Evolutionary conservation across 2,329 filamentous ascomycete species (phyloP).

Genomic region (Alternaria novae-zelandiae): DNA sequence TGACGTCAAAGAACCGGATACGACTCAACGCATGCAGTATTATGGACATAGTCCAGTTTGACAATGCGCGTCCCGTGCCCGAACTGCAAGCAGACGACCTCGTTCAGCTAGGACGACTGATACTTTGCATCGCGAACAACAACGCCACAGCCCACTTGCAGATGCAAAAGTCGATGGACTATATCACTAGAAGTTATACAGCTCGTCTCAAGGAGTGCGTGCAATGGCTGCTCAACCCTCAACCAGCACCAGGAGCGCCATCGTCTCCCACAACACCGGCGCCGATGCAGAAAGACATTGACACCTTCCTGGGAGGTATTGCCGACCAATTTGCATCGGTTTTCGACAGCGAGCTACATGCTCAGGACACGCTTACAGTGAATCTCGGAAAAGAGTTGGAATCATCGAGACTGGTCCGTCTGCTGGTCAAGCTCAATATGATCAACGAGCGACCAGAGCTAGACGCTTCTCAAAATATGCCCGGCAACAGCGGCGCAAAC

Average conservation of each 20-base stretch:
- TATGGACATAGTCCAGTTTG: conserved; percentile 86
- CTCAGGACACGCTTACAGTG: conserved; percentile 74
- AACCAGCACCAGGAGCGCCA: conserved; percentile 31
- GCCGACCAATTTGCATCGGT: conserved; percentile 76
- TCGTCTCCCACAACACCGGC: conserved; percentile 36
- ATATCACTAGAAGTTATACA: conserved; percentile 78
- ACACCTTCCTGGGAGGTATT: conserved; percentile 79
- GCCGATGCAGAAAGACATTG: conserved; percentile 70
- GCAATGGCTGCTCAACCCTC: conserved; percentile 77
- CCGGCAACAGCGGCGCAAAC: conserved; percentile 33
- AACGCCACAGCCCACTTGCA: conserved; percentile 66
- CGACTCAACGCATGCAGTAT: conserved; percentile 88
- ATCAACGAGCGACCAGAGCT: conserved; percentile 91
- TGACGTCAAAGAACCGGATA: conserved; percentile 90
- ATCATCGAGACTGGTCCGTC: conserved; percentile 82
- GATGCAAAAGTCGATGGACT: conserved; percentile 73
- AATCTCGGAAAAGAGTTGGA: conserved; percentile 83
- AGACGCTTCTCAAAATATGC: conserved; percentile 66
- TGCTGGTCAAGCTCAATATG: conserved; percentile 81
- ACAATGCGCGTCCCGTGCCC: conserved; percentile 68
- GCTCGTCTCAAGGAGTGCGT: conserved; percentile 79
- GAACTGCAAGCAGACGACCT: conserved; percentile 91
- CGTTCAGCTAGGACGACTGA: conserved; percentile 79
- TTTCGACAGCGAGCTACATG: conserved; percentile 80
- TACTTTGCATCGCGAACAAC: conserved; percentile 81